Evolutionary conservation across 2,329 filamentous ascomycete species (phyloP), one percentile per base, ranked within the genome.

Genomic region (Colletotrichum sp.): DNA sequence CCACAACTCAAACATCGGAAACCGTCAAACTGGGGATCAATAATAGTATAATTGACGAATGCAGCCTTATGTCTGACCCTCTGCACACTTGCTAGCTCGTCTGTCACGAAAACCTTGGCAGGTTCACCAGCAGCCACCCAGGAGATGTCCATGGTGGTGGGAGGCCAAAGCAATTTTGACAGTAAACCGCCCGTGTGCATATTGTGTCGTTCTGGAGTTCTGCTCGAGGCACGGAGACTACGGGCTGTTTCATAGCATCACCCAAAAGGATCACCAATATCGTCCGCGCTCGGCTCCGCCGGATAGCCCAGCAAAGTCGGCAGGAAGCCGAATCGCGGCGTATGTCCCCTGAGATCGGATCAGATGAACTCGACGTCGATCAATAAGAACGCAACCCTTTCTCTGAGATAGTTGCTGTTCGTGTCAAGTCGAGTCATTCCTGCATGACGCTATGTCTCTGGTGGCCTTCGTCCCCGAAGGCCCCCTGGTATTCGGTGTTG

Each of bases 241-340:
- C 61, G 39, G 25, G n/a, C 52, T 34, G 22, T 65, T 55, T 75
- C 52, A 39, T 36, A 16, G 15, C 22, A 69, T 60, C 28, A 22
- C 18, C 58, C 28, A 64, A 16, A 7, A 36, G 36, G 8, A 65
- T 13, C 39, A 55, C n/a, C 2, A 0, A 52, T 22, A 22, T 43
- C 4, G 25, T 10, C 27, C 43, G 30, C 56, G n/a, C 67, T 52
- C 67, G 56, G 67, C n/a, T 9, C 25, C 67, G 13, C 27, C 39
- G 39, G 27, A 28, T 30, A 34, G 66, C 27, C 39, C 28, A 60
- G n/a, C 25, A 43, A 16, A 28, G 22, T 60, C 70, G 28, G 34
- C 39, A 74, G 56, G 43, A 48, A 65, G 43, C 70, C 74, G 58
- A 66, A 55, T 7, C 43, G 43, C 34, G n/a, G 70, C 27, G 3